Base-by-base conservation (phyloP, 2,329 filamentous ascomycete species). In the Ploettnerulaceae sp. region DNA sequence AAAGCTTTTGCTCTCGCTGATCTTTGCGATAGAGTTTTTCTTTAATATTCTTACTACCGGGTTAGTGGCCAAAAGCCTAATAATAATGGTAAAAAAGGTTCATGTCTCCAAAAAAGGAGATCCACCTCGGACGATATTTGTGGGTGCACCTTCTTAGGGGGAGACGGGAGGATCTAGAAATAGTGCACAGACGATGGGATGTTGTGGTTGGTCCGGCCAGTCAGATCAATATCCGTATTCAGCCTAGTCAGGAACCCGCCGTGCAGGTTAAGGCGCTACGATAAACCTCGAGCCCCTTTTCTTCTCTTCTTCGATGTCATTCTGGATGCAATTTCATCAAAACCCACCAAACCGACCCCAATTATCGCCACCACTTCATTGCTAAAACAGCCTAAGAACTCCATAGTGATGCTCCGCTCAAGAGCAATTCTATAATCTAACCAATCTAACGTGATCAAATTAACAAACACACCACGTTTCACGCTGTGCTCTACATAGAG, bases 201-300 rank as follows among this genome's bases (percentile, higher is more conserved):
- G 11, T 12, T 15, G 25, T 40, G 14, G 31, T 40, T 40, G 37
- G 36, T 5, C 21, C 17, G 14, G 5, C 1, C 4, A 3, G 2
- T n/a, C n/a, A n/a, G n/a, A 21, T 12, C 15, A 29, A 15, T 29
- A 29, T 18, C 25, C 31, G 2, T 6, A 29, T 40, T 15, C 22
- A 18, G 37, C 31, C 25, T 40, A 40, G 37, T 29, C 37, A 40
- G 37, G 36, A 14, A 39, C 36, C n/a, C n/a, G n/a, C n/a, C n/a
- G n/a, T n/a, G n/a, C n/a, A n/a, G n/a, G n/a, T n/a, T n/a, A 22
- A n/a, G n/a, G 14, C 6, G 36, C 17, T 26, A 40, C 37, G 31
- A 18, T 21, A 24, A 21, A 26, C 25, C 12, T 40, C 37, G 28
- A 20, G 17, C 17, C 37, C 25, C 37, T 40, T 40, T 6, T 18